A percentile compares a stretch with the other conserved stretches of the same genome.
phyloP scores from a whole-genome alignment of 305 asterid species.

The Plantago coronopus region DNA sequence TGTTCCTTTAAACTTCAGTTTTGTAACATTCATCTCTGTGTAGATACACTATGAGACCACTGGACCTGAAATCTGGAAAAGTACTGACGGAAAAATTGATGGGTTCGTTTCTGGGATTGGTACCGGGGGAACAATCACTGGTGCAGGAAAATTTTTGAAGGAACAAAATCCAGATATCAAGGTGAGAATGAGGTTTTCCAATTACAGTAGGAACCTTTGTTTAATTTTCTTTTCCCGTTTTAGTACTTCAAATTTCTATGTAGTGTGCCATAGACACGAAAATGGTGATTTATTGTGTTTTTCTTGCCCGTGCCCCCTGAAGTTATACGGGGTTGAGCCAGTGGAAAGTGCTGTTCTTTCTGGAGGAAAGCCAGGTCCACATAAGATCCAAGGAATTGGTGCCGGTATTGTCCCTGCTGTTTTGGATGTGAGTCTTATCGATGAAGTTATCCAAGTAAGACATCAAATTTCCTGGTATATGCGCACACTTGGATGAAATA shows the following conservation, averaged over 20 bases:
- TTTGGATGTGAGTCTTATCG: conserved; percentile 57
- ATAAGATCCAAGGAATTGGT: conserved; percentile 97
- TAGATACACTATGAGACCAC: conserved; percentile 70
- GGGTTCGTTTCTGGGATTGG: conserved; percentile 63
- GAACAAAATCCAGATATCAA: conserved; percentile 51
- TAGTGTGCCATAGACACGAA: too few relatives aligned
- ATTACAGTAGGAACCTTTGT: not conserved
- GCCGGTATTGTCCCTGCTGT: conserved; percentile 89
- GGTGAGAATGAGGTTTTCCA: conserved; percentile 21
- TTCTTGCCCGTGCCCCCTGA: conserved; percentile 14
- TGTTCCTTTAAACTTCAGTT: not conserved
- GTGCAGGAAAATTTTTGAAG: conserved; percentile 52
- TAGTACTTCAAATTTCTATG: too few relatives aligned
- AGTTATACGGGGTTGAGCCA: conserved; percentile 82
- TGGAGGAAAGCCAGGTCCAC: conserved; percentile 95
- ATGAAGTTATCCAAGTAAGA: conserved; percentile 88
- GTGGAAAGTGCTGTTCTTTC: conserved; percentile 77
- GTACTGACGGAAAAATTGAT: conserved; percentile 50
- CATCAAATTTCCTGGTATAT: not conserved
- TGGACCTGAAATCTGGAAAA: conserved; percentile 70
- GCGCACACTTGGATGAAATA: not conserved
- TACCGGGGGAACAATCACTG: conserved; percentile 67
- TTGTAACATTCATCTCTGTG: not conserved
- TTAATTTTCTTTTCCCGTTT: too few relatives aligned
- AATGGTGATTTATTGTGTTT: not conserved